A percentile compares a stretch with the other conserved stretches of the same genome.
Conservation (phyloP, 345 rosid species). For the Boechera retrofracta region DNA sequence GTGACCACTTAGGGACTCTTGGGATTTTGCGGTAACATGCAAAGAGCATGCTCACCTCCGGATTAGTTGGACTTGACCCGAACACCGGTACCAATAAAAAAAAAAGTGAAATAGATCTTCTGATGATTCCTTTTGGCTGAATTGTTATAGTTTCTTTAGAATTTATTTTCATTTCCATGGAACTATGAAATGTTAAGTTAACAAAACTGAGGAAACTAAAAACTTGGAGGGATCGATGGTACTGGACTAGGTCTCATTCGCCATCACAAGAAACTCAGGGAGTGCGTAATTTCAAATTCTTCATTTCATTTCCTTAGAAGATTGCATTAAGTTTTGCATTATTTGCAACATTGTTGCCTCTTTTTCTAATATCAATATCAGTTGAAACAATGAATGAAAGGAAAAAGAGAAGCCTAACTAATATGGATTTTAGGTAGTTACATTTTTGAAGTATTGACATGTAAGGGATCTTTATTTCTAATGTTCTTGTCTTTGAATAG, state of each 20-base stretch:
- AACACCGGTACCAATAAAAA: neutral
- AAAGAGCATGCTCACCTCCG: neutral
- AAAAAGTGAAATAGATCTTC: too few species aligned
- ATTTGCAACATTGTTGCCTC: neutral
- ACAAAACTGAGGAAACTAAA: conserved; percentile 9
- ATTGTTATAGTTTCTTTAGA: neutral
- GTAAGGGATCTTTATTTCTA: neutral
- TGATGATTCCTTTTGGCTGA: neutral
- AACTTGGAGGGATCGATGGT: conserved; percentile 73
- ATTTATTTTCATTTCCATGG: neutral
- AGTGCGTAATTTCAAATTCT: conserved; percentile 47
- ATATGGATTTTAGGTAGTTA: too few species aligned
- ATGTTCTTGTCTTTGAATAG: conserved; percentile 39
- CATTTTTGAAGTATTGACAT: neutral
- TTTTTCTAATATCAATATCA: neutral
- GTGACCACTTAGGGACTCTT: neutral
- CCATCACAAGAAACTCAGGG: conserved; percentile 65
- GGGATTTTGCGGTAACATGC: neutral
- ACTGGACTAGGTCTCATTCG: conserved; percentile 71
- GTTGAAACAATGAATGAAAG: too few species aligned
- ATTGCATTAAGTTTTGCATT: neutral
- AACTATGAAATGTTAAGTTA: neutral
- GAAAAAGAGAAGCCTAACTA: neutral
- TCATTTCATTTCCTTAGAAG: neutral
- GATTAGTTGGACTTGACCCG: neutral